Evolutionary conservation across 164 flowering plant genomes (phyloP).

Genomic region (Magnolia sinica): DNA sequence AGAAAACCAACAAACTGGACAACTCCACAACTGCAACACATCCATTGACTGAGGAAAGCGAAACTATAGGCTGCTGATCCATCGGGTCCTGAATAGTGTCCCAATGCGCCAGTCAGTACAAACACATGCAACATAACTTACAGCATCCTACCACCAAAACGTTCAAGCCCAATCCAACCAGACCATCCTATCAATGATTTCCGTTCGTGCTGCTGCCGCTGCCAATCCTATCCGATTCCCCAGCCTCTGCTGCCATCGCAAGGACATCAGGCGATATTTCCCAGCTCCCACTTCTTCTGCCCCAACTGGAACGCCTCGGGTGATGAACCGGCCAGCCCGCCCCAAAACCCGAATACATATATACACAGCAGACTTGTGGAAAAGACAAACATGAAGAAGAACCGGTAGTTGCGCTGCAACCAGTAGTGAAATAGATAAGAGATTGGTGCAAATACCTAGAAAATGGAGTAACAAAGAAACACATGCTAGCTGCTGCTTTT

Average conservation of each 20-base stretch:
- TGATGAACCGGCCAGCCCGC: constrained; percentile 45
- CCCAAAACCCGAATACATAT: constrained; percentile 81
- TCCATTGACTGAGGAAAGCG: neutral
- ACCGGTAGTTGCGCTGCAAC: constrained; percentile 87
- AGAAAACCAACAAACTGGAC: neutral
- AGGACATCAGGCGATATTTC: constrained; percentile 86
- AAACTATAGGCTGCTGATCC: neutral
- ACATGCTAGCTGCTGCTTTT: no score
- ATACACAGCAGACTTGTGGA: constrained; percentile 83
- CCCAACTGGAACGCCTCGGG: constrained; percentile 84
- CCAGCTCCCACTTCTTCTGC: constrained; percentile 89
- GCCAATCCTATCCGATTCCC: constrained; percentile 44
- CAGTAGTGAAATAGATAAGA: constrained; percentile 6
- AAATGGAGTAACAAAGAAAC: no score
- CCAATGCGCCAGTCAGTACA: neutral
- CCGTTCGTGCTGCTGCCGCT: constrained; percentile 22
- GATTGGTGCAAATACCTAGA: neutral
- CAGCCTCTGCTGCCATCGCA: constrained; percentile 68
- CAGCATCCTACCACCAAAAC: neutral
- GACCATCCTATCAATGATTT: neutral
- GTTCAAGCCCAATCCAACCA: neutral
- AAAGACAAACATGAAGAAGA: constrained; percentile 94
- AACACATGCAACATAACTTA: neutral
- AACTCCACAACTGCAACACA: neutral
- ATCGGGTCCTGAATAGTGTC: neutral